These are phyloP conservation scores for Pascua sp. DNA, from an alignment of 1,284 basidiomycete species.

Conservation along the genomic window DNA sequence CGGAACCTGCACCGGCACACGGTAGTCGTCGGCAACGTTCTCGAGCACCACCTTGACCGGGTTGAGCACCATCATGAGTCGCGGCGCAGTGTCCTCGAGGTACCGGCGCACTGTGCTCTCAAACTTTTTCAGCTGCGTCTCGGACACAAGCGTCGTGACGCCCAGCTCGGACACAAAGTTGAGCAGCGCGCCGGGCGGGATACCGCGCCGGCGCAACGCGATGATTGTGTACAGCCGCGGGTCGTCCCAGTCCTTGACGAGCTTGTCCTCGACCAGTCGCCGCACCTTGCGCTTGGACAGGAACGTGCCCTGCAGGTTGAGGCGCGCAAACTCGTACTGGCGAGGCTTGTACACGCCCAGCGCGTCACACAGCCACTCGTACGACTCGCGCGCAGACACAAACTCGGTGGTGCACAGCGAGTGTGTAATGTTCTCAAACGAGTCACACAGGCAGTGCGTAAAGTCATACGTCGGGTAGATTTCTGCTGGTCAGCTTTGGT, in stretches of 20 bases:
- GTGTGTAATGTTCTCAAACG: conserved; percentile 98
- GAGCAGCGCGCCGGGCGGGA: conserved; percentile 91
- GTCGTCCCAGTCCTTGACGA: conserved; percentile 95
- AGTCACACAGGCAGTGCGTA: conserved; percentile 97
- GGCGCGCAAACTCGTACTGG: conserved; percentile 94
- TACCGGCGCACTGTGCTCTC: conserved; percentile 86
- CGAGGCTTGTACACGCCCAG: conserved; percentile 96
- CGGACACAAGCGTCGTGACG: conserved; percentile 80
- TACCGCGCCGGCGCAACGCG: conserved; percentile 86
- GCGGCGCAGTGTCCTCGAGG: conserved; percentile 81
- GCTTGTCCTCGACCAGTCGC: conserved; percentile 76
- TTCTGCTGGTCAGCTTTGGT: conserved; percentile 24
- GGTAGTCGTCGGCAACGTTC: conserved; percentile 84
- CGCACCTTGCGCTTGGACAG: conserved; percentile 97
- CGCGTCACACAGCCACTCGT: conserved; percentile 98
- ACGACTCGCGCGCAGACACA: conserved; percentile 91
- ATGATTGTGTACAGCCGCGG: conserved; percentile 97
- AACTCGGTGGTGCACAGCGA: conserved; percentile 98
- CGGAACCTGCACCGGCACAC: conserved; percentile 80
- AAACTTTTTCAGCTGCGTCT: conserved; percentile 83
- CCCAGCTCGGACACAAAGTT: conserved; percentile 90
- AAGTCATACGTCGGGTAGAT: conserved; percentile 90
- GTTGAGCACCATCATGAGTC: conserved; percentile 86
- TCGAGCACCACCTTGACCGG: conserved; percentile 89
- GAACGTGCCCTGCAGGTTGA: conserved; percentile 91